phyloP scores from a whole-genome alignment of 2,329 filamentous ascomycete genomes.

The Venturia oleaginea region DNA sequence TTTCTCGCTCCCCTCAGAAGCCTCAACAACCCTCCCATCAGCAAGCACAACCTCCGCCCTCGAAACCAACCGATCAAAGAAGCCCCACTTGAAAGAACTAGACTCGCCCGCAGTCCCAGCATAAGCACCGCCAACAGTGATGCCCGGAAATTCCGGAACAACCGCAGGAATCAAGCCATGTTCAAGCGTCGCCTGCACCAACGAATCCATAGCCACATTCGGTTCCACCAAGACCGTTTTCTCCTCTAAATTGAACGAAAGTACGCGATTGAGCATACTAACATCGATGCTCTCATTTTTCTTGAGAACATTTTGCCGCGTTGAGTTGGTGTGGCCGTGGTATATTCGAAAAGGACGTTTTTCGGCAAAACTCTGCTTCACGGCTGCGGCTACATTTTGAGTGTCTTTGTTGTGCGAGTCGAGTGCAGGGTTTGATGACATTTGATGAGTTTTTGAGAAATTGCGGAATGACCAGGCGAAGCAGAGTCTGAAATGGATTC shows the following conservation, averaged over 20 bases:
- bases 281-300: constrained; percentile 56
- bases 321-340: constrained; percentile 70
- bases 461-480: background rate
- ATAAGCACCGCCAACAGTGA: constrained; percentile 61
- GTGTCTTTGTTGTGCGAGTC: constrained; percentile 34
- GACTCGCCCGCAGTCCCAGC: constrained; percentile 60
- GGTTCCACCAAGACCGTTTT: constrained; percentile 57
- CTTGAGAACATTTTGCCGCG: constrained; percentile 42
- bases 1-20: constrained; percentile 43
- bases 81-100: constrained; percentile 58
- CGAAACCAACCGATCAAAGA: constrained; percentile 54
- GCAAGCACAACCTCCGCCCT: constrained; percentile 59
- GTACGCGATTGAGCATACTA: constrained; percentile 52
- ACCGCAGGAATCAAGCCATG: constrained; percentile 53
- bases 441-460: background rate
- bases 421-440: background rate
- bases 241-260: constrained; percentile 46
- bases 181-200: constrained; percentile 49
- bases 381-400: constrained; percentile 35
- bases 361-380: constrained; percentile 41
- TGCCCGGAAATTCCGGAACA: constrained; percentile 65
- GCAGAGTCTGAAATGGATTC: background rate
- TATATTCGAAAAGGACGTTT: constrained; percentile 61
- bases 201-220: constrained; percentile 58
- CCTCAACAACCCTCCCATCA: constrained; percentile 47